phyloP scores from a whole-genome alignment of 106 monocot genomes.

The Triglochin maritima region DNA sequence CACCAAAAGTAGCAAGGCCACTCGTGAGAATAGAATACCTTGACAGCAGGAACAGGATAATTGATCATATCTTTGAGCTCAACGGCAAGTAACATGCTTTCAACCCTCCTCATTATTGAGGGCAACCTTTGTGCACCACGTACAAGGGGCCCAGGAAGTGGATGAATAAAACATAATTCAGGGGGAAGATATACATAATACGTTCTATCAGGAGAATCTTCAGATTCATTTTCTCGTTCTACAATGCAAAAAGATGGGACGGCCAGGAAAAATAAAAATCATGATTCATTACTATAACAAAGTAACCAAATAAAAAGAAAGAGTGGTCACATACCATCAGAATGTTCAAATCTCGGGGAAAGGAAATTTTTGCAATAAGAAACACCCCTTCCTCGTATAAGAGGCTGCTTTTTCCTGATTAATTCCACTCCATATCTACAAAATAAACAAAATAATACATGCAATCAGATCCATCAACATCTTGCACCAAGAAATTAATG shows the following conservation, averaged over 20 bases:
- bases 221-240: slow-evolving; percentile 49
- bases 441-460: slow-evolving; percentile 15
- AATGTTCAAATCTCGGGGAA: slow-evolving; percentile 93
- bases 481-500: slow-evolving; percentile 22
- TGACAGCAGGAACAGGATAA: slow-evolving; percentile 66
- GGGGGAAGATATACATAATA: slow-evolving; percentile 96
- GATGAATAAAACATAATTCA: slow-evolving; percentile 90
- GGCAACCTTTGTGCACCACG: slow-evolving; percentile 93
- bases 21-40: slow-evolving; percentile 27
- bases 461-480: slow-evolving; percentile 18
- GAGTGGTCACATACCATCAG: slow-evolving; percentile 49
- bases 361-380: slow-evolving; percentile 99
- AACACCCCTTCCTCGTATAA: slow-evolving; percentile 89
- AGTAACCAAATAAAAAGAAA: neutral
- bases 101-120: slow-evolving; percentile 90
- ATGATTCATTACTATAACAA: neutral
- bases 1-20: neutral
- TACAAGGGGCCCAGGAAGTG: slow-evolving; percentile 88
- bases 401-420: slow-evolving; percentile 84
- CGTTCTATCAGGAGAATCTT: slow-evolving; percentile 78
- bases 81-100: slow-evolving; percentile 92
- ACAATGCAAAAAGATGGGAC: slow-evolving; percentile 12
- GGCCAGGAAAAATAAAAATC: neutral
- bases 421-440: slow-evolving; percentile 89
- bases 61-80: slow-evolving; percentile 71